phyloP scores from a whole-genome alignment of 2,329 filamentous ascomycete genomes.

The Aciculosporium take region DNA sequence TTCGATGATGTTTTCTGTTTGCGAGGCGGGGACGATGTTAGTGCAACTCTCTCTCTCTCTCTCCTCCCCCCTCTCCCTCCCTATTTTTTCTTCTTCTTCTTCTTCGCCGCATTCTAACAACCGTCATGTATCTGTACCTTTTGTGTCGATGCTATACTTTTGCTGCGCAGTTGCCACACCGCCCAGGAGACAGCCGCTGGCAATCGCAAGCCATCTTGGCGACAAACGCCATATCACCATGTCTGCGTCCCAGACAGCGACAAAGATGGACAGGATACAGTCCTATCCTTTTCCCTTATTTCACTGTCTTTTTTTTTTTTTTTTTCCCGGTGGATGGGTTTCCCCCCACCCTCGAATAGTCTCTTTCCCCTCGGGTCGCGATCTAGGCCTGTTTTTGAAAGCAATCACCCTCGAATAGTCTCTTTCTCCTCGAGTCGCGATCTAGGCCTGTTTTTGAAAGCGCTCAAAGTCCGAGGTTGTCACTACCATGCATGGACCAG shows the following conservation, averaged over 20 bases:
- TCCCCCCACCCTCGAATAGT: no score
- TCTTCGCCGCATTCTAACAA: neutral
- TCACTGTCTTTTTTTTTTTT: no score
- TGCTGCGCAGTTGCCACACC: conserved; percentile 10
- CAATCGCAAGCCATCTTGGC: conserved; percentile 1
- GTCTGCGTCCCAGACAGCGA: neutral
- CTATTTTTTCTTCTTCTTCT: neutral
- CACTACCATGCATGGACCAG: no score
- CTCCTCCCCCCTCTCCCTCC: no score
- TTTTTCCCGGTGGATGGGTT: no score
- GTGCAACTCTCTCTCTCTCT: no score
- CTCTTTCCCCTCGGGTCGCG: no score
- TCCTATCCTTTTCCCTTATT: neutral
- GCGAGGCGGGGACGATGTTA: neutral
- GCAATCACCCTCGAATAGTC: no score
- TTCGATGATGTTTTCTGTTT: conserved; percentile 15
- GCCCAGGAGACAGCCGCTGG: conserved; percentile 2
- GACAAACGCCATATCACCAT: neutral
- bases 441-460: no score
- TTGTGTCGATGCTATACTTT: conserved; percentile 17
- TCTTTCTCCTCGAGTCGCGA: no score
- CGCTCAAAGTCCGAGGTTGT: no score
- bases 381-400: no score
- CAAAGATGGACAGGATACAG: neutral
- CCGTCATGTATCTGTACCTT: conserved; percentile 16